Percentiles rank a stretch among this genome's conserved stretches.
Conservation (phyloP, 2,329 filamentous ascomycete genomes). For the Neocatenulostroma microsporum region DNA sequence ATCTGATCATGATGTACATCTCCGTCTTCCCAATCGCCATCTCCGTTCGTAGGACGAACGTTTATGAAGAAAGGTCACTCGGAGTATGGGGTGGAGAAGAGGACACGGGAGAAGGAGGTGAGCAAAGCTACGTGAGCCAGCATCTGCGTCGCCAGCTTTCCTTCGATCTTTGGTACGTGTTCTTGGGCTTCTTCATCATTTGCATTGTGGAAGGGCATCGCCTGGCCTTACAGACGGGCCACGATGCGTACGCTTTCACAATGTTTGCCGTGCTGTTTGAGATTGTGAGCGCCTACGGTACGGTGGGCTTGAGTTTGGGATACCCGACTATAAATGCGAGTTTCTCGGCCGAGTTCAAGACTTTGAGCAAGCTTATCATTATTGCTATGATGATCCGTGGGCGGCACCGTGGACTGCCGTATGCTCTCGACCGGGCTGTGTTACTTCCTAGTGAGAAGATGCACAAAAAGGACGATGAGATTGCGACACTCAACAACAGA, state of each 20-base stretch:
- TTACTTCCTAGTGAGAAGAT: slow-evolving; percentile 59
- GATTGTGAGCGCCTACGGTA: slow-evolving; percentile 85
- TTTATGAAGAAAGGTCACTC: slow-evolving; percentile 85
- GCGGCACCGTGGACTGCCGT: slow-evolving; percentile 57
- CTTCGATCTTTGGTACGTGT: slow-evolving; percentile 97
- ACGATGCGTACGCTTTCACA: slow-evolving; percentile 46
- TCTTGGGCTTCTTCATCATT: slow-evolving; percentile 86
- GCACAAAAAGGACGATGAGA: slow-evolving; percentile 51
- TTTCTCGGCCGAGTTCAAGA: slow-evolving; percentile 72
- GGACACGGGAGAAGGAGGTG: slow-evolving; percentile 46
- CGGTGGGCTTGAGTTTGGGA: slow-evolving; percentile 82
- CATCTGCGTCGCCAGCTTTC: slow-evolving; percentile 90
- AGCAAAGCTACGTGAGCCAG: slow-evolving; percentile 77
- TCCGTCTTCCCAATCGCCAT: slow-evolving; percentile 96
- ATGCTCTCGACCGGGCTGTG: slow-evolving; percentile 62
- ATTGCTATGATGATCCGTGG: slow-evolving; percentile 61
- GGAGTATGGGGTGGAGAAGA: slow-evolving; percentile 58
- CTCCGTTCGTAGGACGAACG: slow-evolving; percentile 85
- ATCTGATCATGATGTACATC: slow-evolving; percentile 99
- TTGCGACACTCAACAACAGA: slow-evolving; percentile 32
- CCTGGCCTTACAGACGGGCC: slow-evolving; percentile 58
- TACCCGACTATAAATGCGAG: slow-evolving; percentile 69
- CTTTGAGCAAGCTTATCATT: slow-evolving; percentile 59
- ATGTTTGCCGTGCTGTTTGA: slow-evolving; percentile 63
- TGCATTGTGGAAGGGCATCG: slow-evolving; percentile 74